These are phyloP conservation scores for Ogataea pignaliae DNA, from an alignment of 805 yeast species.

Conservation along the genomic window DNA sequence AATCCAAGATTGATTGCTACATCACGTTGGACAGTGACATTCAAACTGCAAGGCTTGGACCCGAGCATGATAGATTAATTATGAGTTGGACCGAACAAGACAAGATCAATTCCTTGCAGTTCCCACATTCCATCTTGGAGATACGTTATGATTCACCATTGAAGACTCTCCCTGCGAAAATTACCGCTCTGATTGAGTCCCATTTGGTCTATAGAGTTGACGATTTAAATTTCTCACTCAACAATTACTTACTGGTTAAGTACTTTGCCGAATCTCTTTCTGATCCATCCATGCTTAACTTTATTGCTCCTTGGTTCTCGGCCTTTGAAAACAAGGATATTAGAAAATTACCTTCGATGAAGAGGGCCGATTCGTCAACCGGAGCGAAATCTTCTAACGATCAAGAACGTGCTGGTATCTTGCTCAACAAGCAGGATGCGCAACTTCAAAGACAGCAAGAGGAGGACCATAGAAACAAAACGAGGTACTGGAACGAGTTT, in stretches of 20 bases:
- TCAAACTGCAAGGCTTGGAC: constrained; percentile 5
- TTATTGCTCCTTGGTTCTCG: constrained; percentile 31
- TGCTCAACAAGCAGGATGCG: constrained; percentile 28
- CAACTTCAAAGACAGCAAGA: constrained; percentile 5
- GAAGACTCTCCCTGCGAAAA: constrained; percentile 30
- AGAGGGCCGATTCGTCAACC: constrained; percentile 5
- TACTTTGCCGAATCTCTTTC: constrained; percentile 16
- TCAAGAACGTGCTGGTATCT: constrained; percentile 20
- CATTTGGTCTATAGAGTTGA: constrained; percentile 47
- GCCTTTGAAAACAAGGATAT: constrained; percentile 32
- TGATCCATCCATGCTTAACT: constrained; percentile 22
- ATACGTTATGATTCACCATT: constrained; percentile 40
- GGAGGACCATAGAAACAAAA: constrained; percentile 9
- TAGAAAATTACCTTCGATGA: constrained; percentile 38
- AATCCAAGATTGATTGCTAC: constrained; percentile 24
- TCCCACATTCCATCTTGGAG: constrained; percentile 49
- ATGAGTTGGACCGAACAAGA: constrained; percentile 12
- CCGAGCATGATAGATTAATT: constrained; percentile 1
- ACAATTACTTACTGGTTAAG: constrained; percentile 27
- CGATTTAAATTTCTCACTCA: constrained; percentile 28
- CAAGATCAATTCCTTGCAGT: constrained; percentile 12
- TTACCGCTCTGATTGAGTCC: constrained; percentile 38
- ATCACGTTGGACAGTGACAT: constrained; percentile 29
- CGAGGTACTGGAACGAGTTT: constrained; percentile 64
- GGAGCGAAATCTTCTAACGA: not conserved